Evolutionary conservation across 139 green algal genomes (phyloP).

Genomic region (Bryopsis sp.): DNA sequence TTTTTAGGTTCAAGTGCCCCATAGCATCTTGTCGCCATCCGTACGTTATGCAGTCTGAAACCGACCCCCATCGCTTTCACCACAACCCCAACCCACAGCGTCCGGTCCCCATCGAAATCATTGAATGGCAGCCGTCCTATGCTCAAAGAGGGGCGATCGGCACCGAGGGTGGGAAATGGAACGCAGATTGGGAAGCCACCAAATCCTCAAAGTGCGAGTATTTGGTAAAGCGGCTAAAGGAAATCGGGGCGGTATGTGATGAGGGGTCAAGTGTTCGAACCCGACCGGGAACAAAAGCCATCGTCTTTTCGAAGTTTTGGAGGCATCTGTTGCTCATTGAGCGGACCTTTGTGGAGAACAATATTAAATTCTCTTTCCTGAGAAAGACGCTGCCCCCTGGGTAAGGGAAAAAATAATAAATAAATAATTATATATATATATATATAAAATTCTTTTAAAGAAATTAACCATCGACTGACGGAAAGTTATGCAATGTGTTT

Average conservation of each 20-base stretch:
- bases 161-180: slow-evolving; percentile 54
- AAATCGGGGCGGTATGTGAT: slow-evolving; percentile 26
- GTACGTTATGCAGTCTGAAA: slow-evolving; percentile 52
- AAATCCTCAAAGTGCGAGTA: slow-evolving; percentile 60
- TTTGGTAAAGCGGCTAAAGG: slow-evolving; percentile 51
- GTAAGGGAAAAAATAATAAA: no score
- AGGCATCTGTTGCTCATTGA: slow-evolving; percentile 59
- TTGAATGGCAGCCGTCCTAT: slow-evolving; percentile 91
- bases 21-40: slow-evolving; percentile 35
- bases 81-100: slow-evolving; percentile 65
- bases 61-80: slow-evolving; percentile 50
- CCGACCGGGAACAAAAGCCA: slow-evolving; percentile 47
- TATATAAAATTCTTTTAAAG: no score
- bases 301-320: slow-evolving; percentile 84
- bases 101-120: slow-evolving; percentile 74
- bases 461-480: no score
- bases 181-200: slow-evolving; percentile 57
- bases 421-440: no score
- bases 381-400: no score
- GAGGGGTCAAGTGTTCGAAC: no score
- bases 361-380: slow-evolving; percentile 8
- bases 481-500: no score
- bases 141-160: slow-evolving; percentile 50
- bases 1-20: no score
- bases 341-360: slow-evolving; percentile 21